phyloP scores from a whole-genome alignment of 2,329 filamentous ascomycete genomes.

The Orbilia oligospora region DNA sequence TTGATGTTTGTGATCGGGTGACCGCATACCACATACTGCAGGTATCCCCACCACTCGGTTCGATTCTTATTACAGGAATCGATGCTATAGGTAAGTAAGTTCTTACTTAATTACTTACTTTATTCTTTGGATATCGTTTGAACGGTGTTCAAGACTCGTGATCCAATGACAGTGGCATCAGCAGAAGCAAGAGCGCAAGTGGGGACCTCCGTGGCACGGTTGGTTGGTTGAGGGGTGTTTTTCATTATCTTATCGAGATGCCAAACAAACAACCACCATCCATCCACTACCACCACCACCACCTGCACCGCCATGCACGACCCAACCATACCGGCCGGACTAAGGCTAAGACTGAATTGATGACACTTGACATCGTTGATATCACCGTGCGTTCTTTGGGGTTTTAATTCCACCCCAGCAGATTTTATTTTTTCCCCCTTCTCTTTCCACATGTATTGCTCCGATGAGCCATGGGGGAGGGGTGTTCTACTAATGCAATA shows the following conservation, averaged over 20 bases:
- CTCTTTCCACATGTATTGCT: too few relatives aligned
- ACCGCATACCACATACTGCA: conserved; percentile 33
- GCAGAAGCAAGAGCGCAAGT: not conserved
- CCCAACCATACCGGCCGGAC: not conserved
- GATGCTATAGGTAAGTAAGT: too few relatives aligned
- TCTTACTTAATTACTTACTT: too few relatives aligned
- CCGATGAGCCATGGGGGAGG: conserved; percentile 7
- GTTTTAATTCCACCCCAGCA: not conserved
- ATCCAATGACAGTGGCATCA: conserved; percentile 33
- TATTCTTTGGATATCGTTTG: too few relatives aligned
- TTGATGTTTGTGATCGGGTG: conserved; percentile 44
- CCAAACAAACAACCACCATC: too few relatives aligned
- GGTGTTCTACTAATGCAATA: not conserved
- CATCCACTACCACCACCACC: too few relatives aligned
- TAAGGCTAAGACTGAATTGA: not conserved
- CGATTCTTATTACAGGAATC: not conserved
- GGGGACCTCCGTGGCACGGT: conserved; percentile 22
- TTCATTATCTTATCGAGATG: conserved; percentile 28
- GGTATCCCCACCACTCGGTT: conserved; percentile 9
- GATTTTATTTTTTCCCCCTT: conserved; percentile 8
- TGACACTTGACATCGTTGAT: conserved; percentile 21
- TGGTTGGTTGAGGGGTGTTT: conserved; percentile 33
- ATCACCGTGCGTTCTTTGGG: conserved; percentile 26
- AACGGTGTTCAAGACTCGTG: conserved; percentile 1
- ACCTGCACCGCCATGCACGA: too few relatives aligned